Conservation (phyloP, 2,329 filamentous ascomycete genomes). For the Penicillium sp. region DNA sequence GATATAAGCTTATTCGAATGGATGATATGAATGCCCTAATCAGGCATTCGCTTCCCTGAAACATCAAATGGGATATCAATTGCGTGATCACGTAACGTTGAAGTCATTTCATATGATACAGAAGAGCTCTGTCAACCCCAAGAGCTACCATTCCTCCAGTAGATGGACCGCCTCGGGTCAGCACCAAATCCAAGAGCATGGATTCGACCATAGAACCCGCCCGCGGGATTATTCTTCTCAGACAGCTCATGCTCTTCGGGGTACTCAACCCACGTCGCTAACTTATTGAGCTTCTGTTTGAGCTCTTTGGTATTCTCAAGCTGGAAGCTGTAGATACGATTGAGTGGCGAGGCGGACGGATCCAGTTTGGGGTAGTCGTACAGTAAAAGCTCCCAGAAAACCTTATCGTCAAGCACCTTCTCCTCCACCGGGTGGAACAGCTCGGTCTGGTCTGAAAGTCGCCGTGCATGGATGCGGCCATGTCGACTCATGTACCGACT, state of each 20-base stretch:
- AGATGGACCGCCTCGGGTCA: constrained; percentile 9
- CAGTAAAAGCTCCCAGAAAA: constrained; percentile 13
- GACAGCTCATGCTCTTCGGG: constrained; percentile 13
- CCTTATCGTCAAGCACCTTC: constrained; percentile 4
- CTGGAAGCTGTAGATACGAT: constrained; percentile 18
- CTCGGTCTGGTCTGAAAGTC: constrained; percentile 3
- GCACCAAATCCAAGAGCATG: constrained; percentile 13
- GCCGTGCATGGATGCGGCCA: constrained; percentile 8
- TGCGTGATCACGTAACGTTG: not conserved
- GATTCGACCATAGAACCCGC: constrained; percentile 21
- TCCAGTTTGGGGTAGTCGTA: constrained; percentile 12
- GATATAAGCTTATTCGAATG: not conserved
- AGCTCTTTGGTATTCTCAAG: not conserved
- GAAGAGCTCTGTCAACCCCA: constrained; percentile 5
- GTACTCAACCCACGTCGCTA: constrained; percentile 14
- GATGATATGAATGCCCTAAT: not conserved
- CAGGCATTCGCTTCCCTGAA: not conserved
- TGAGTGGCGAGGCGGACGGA: constrained; percentile 7
- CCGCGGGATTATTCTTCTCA: constrained; percentile 13
- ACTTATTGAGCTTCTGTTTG: constrained; percentile 11
- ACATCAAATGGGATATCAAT: constrained; percentile 5
- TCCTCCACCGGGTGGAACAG: constrained; percentile 14
- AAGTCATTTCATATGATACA: not conserved
- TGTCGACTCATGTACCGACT: constrained; percentile 10
- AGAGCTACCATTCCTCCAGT: constrained; percentile 14